phyloP scores from a whole-genome alignment of 2,329 filamentous ascomycete species.

The Fusarium sp. region DNA sequence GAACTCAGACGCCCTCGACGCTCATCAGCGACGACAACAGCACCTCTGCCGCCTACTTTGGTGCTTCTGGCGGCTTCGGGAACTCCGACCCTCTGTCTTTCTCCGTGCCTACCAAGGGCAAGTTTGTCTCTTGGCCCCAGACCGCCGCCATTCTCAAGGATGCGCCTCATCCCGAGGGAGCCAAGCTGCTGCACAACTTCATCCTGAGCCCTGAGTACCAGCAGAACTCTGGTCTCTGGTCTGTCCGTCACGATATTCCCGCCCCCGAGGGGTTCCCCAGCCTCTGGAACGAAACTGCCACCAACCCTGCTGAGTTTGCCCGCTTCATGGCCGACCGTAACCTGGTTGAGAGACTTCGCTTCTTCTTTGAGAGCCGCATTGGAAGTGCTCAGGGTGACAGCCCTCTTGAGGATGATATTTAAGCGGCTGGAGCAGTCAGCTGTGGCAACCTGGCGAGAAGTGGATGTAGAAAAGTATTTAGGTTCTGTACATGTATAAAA shows the following conservation, averaged over 20 bases:
- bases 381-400: slow-evolving; percentile 57
- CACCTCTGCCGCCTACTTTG: slow-evolving; percentile 52
- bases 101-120: slow-evolving; percentile 50
- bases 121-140: slow-evolving; percentile 63
- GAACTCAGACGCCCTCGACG: slow-evolving; percentile 56
- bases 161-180: slow-evolving; percentile 62
- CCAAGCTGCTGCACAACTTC: slow-evolving; percentile 63
- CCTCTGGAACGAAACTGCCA: slow-evolving; percentile 36
- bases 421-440: not conserved
- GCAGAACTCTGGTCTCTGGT: slow-evolving; percentile 45
- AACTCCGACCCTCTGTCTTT: slow-evolving; percentile 36
- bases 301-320: slow-evolving; percentile 53
- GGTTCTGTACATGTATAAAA: not conserved
- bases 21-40: slow-evolving; percentile 47
- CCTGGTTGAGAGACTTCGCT: slow-evolving; percentile 54
- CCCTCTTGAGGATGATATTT: slow-evolving; percentile 49
- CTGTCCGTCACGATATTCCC: slow-evolving; percentile 50
- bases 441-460: not conserved
- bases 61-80: slow-evolving; percentile 35
- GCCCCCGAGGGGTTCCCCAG: slow-evolving; percentile 44
- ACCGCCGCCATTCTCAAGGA: slow-evolving; percentile 60
- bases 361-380: slow-evolving; percentile 56
- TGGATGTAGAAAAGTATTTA: not conserved
- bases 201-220: slow-evolving; percentile 58
- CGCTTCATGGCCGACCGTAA: slow-evolving; percentile 57